phyloP scores from a whole-genome alignment of 2,329 filamentous ascomycete species.

The Chaetomiaceae sp. region DNA sequence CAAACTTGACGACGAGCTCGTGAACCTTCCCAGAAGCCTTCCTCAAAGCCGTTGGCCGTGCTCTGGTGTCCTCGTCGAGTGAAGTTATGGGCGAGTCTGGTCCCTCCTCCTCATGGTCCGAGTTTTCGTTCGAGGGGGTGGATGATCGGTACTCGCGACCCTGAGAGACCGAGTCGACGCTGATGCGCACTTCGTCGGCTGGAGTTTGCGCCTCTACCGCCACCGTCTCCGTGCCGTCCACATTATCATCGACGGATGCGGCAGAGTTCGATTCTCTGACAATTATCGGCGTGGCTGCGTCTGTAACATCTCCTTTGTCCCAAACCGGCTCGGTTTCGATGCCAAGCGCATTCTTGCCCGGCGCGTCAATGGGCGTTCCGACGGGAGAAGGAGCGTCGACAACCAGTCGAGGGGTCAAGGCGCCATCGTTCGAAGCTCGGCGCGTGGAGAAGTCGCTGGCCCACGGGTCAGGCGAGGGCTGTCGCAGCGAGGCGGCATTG shows the following conservation, averaged over 20 bases:
- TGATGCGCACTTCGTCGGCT: constrained; percentile 1
- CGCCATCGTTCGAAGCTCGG: constrained; percentile 20
- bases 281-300: background rate
- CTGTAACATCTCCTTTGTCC: background rate
- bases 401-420: constrained; percentile 20
- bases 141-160: constrained; percentile 18
- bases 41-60: constrained; percentile 21
- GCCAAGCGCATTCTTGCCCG: background rate
- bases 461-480: constrained; percentile 40
- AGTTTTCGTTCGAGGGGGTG: constrained; percentile 25
- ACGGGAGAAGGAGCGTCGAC: constrained; percentile 14
- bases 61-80: constrained; percentile 36
- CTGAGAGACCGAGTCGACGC: constrained; percentile 8
- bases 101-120: constrained; percentile 28
- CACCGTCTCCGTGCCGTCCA: background rate
- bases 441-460: constrained; percentile 30
- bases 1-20: constrained; percentile 45
- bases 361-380: background rate
- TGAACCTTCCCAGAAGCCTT: constrained; percentile 42
- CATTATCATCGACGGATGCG: background rate
- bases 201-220: background rate
- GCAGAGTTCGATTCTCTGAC: too few relatives aligned
- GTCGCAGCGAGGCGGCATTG: constrained; percentile 24
- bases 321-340: background rate
- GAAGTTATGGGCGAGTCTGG: constrained; percentile 42